phyloP scores from a whole-genome alignment of 2,329 filamentous ascomycete genomes.

The Byssochlamys sp. region DNA sequence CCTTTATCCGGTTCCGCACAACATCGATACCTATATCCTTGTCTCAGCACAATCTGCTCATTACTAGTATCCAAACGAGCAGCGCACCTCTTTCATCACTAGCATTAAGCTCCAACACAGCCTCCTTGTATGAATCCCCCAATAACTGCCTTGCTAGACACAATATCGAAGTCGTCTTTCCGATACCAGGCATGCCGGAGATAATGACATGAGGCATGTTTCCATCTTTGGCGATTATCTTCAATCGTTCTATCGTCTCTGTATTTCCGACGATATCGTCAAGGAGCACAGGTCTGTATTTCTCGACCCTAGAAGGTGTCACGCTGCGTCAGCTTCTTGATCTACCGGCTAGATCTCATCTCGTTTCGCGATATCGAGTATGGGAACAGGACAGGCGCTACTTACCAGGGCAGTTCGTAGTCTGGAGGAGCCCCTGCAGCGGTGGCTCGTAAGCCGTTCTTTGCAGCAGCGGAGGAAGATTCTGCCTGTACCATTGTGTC shows the following conservation, averaged over 20 bases:
- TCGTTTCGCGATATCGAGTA: neutral
- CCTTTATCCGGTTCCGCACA: constrained; percentile 92
- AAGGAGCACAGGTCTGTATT: constrained; percentile 87
- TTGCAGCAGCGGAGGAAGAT: constrained; percentile 36
- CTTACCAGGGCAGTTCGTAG: constrained; percentile 43
- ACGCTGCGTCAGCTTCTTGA: neutral
- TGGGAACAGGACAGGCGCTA: neutral
- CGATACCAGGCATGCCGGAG: constrained; percentile 97
- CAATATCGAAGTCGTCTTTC: constrained; percentile 91
- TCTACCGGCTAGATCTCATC: neutral
- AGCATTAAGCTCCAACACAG: constrained; percentile 89
- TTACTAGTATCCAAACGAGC: neutral
- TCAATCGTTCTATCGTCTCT: constrained; percentile 91
- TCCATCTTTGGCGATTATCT: constrained; percentile 95
- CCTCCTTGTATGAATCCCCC: constrained; percentile 91
- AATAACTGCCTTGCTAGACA: constrained; percentile 86
- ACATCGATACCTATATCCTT: constrained; percentile 72
- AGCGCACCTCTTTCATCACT: constrained; percentile 74
- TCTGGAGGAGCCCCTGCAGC: constrained; percentile 32
- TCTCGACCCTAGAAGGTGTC: constrained; percentile 70
- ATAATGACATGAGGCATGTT: constrained; percentile 99
- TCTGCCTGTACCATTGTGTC: constrained; percentile 36
- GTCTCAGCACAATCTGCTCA: neutral
- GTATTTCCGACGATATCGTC: constrained; percentile 97
- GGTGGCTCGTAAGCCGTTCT: constrained; percentile 32